Evolutionary conservation across 2,329 filamentous ascomycete species (phyloP).

Genomic region (Cercospora sp.): DNA sequence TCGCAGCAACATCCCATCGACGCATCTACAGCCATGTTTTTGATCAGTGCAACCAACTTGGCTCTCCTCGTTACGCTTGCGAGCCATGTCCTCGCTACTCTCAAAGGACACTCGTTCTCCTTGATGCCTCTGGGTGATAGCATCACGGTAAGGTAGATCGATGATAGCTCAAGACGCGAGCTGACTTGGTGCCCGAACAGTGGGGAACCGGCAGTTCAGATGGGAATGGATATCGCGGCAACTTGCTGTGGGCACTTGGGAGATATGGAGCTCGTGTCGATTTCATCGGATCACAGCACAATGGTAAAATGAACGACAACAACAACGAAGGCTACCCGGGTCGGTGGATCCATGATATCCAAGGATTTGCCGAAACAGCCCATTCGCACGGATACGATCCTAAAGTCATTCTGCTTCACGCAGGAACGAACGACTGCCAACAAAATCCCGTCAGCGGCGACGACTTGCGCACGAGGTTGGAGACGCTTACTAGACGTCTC

Average conservation of each 20-base stretch:
- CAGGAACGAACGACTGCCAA: neutral
- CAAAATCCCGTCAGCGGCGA: neutral
- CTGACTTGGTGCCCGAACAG: neutral
- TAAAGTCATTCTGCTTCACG: neutral
- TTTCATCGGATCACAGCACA: neutral
- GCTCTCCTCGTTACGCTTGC: neutral
- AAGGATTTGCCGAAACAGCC: neutral
- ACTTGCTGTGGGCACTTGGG: neutral
- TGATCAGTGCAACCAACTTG: neutral
- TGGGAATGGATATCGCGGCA: neutral
- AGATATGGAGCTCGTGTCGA: neutral
- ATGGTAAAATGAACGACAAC: neutral
- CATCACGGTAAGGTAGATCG: neutral
- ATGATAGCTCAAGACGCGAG: neutral
- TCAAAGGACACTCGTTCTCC: neutral
- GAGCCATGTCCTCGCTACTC: neutral
- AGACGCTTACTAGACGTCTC: neutral
- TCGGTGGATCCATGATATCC: neutral
- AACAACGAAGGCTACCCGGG: neutral
- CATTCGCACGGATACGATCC: neutral
- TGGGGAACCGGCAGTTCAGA: neutral
- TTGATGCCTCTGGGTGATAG: neutral
- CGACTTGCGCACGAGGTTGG: neutral
- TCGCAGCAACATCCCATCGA: neutral
- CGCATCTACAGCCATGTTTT: neutral